These are phyloP conservation scores for Alliaria petiolata DNA, from an alignment of 345 rosid genomes.

Conservation along the genomic window DNA sequence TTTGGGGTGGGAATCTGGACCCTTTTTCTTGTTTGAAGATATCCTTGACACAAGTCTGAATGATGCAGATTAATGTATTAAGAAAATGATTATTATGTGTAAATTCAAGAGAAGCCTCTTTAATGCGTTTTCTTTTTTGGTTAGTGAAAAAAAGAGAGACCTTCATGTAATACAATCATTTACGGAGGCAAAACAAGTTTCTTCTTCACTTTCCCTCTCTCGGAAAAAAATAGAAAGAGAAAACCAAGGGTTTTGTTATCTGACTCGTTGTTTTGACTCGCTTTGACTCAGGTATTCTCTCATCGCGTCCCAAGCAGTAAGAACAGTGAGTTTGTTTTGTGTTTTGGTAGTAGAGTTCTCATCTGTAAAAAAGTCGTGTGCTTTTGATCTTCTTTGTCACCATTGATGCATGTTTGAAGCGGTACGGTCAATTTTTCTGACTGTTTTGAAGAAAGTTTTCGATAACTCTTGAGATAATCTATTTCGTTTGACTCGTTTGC, in stretches of 20 bases:
- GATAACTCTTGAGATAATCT: no score
- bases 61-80: no score
- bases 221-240: neutral
- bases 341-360: neutral
- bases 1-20: neutral
- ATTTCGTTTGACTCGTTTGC: neutral
- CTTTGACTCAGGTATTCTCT: neutral
- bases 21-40: no score
- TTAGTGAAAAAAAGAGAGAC: no score
- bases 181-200: no score
- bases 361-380: neutral
- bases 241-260: neutral
- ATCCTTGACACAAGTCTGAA: no score
- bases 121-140: no score
- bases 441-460: neutral
- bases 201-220: no score
- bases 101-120: no score
- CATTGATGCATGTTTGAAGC: neutral
- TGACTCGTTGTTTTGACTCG: neutral
- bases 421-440: neutral
- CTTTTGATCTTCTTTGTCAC: neutral
- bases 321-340: neutral
- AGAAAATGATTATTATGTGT: no score
- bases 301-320: neutral
- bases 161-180: no score